A percentile compares a stretch with the other conserved stretches of the same genome.
phyloP scores from a whole-genome alignment of 176 grass and related monocot species.

The Oryza meyeriana region DNA sequence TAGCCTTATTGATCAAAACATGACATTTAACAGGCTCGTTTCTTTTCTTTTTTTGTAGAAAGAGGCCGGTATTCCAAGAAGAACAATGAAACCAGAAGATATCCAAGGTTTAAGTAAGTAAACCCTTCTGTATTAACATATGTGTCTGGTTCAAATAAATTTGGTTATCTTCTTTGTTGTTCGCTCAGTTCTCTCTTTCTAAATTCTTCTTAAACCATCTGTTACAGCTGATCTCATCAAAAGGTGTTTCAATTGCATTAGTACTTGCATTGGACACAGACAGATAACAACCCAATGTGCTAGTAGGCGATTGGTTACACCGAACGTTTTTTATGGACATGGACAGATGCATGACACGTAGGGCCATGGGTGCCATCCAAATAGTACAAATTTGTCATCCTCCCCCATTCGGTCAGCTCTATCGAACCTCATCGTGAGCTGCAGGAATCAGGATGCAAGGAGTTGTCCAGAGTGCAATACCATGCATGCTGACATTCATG shows the following conservation, averaged over 20 bases:
- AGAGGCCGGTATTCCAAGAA: slow-evolving; percentile 90
- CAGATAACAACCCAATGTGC: neutral
- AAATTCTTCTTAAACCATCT: slow-evolving; percentile 19
- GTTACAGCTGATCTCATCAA: neutral
- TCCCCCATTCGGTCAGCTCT: neutral
- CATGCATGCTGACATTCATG: neutral
- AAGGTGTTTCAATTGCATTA: neutral
- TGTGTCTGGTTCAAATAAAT: neutral
- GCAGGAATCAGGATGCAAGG: neutral
- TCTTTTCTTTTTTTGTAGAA: slow-evolving; percentile 59
- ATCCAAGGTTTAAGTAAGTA: slow-evolving; percentile 96
- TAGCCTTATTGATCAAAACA: neutral
- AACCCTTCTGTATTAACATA: slow-evolving; percentile 1
- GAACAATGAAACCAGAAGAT: slow-evolving; percentile 80
- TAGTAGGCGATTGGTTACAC: neutral
- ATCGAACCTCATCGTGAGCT: no score
- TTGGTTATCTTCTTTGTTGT: neutral
- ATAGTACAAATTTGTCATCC: neutral
- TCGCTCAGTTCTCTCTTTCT: neutral
- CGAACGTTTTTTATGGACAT: neutral
- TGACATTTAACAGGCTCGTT: slow-evolving; percentile 6
- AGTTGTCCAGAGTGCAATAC: neutral
- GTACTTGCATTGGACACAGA: neutral
- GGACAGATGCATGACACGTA: neutral
- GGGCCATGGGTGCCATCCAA: neutral